Percentiles rank a stretch among this genome's conserved stretches.
Evolutionary conservation across 306 rosid species (phyloP).

Genomic region (Vicia sativa): DNA sequence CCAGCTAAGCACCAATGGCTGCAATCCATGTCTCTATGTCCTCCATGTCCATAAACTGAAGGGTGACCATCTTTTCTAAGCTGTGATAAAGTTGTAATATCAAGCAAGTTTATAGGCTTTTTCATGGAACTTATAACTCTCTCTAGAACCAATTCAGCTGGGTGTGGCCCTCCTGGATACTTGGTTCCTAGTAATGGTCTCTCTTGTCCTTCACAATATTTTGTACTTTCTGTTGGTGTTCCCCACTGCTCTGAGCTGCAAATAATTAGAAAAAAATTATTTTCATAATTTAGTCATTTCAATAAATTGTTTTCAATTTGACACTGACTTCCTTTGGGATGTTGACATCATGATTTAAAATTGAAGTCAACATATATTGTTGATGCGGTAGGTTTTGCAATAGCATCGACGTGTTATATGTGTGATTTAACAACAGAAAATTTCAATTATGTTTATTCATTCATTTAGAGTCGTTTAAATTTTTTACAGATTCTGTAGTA

Average conservation of each 20-base stretch:
- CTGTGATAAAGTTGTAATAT: slow-evolving; percentile 64
- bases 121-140: slow-evolving; percentile 50
- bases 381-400: too few relatives aligned
- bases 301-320: too few relatives aligned
- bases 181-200: slow-evolving; percentile 36
- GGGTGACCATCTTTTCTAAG: slow-evolving; percentile 83
- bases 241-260: slow-evolving; percentile 60
- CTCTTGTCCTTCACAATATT: slow-evolving; percentile 48
- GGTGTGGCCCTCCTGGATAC: slow-evolving; percentile 52
- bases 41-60: slow-evolving; percentile 63
- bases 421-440: too few relatives aligned
- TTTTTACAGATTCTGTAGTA: too few relatives aligned
- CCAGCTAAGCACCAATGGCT: slow-evolving; percentile 89
- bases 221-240: slow-evolving; percentile 24
- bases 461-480: too few relatives aligned
- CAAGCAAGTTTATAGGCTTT: slow-evolving; percentile 51
- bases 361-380: too few relatives aligned
- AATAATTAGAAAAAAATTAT: neutral
- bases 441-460: too few relatives aligned
- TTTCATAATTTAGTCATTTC: neutral
- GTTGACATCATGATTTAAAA: too few relatives aligned
- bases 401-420: too few relatives aligned
- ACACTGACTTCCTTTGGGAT: too few relatives aligned
- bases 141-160: slow-evolving; percentile 59
- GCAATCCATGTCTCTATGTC: slow-evolving; percentile 63